Evolutionary conservation across 2,329 filamentous ascomycete genomes (phyloP).

Genomic region (Trichoderma breve): DNA sequence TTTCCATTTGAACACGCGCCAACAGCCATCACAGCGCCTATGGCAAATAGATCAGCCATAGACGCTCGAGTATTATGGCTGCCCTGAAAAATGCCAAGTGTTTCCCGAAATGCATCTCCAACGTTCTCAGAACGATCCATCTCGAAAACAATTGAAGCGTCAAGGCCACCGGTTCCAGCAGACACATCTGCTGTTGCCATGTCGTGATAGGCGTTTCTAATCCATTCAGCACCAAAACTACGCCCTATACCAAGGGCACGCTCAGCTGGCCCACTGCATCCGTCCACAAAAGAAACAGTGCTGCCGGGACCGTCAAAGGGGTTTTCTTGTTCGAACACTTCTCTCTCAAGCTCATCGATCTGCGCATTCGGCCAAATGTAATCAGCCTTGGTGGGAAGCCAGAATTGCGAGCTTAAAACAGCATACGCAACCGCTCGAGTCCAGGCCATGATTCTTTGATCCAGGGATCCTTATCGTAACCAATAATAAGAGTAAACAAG

Average conservation of each 20-base stretch:
- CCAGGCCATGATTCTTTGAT: not conserved
- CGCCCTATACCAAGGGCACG: not conserved
- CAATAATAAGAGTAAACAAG: not conserved
- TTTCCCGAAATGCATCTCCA: not conserved
- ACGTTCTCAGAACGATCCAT: not conserved
- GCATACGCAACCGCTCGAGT: not conserved
- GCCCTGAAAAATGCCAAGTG: not conserved
- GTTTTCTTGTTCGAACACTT: not conserved
- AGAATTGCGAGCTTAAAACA: not conserved
- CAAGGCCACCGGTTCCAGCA: not conserved
- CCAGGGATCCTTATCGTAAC: not conserved
- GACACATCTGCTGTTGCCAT: not conserved
- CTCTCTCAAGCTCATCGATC: not conserved
- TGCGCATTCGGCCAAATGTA: not conserved
- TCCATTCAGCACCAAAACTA: slow-evolving; percentile 5
- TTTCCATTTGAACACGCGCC: not conserved
- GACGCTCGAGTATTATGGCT: not conserved
- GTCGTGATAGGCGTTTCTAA: slow-evolving; percentile 8
- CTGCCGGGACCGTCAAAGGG: not conserved
- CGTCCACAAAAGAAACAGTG: not conserved
- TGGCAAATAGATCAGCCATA: not conserved
- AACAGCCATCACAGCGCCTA: not conserved
- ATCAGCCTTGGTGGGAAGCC: not conserved
- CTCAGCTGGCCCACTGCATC: not conserved
- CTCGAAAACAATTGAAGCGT: slow-evolving; percentile 6